Evolutionary conservation across 306 rosid species (phyloP), one percentile per base, ranked within the genome.

Genomic region (Citrullus colocynthis): DNA sequence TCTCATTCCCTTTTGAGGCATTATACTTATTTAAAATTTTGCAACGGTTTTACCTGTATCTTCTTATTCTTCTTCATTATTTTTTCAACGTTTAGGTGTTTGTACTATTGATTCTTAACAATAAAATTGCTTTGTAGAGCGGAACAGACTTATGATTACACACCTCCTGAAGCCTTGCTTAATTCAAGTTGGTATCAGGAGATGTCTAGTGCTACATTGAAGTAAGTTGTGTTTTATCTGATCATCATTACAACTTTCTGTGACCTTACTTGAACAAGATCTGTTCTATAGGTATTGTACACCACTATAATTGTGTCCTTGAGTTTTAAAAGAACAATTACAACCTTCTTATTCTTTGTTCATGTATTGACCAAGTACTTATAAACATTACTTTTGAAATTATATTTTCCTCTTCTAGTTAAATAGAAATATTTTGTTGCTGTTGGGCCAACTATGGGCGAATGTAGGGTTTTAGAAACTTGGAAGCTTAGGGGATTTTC

Each of bases 141-240:
- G 69, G 98, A 94, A 81, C 98, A 94, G 78, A 94, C 98, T 75
- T 85, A 82, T 41, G 97, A 90, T 79, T 94, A 94, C 82, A 76
- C 91, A 54, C 93, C 98, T 85, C 96, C 98, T 77, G 97, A 95
- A 87, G 96, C 97, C 71, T 85, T 95, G 61, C 90, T 95, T 70
- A 86, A 92, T 85, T 83, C 92, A 83, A 85, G 90, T 78, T 92
- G 97, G 97, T 93, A 86, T 82, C 93, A 82, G 62, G 94, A 86
- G 58, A 86, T 93, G 63, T 75, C 87, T 80, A 87, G 89, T 88
- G 78, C 86, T 54, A 92, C 85, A 32, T 78, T 90, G 89, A 92
- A 88, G 98, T 95, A 95, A 55, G 96, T 85, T 62, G 21, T 76
- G 45, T 82, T 80, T 42, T 21, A 75, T 56, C 52, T 18, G 7